phyloP scores from a whole-genome alignment of 306 rosid species.

The Geum urbanum region DNA sequence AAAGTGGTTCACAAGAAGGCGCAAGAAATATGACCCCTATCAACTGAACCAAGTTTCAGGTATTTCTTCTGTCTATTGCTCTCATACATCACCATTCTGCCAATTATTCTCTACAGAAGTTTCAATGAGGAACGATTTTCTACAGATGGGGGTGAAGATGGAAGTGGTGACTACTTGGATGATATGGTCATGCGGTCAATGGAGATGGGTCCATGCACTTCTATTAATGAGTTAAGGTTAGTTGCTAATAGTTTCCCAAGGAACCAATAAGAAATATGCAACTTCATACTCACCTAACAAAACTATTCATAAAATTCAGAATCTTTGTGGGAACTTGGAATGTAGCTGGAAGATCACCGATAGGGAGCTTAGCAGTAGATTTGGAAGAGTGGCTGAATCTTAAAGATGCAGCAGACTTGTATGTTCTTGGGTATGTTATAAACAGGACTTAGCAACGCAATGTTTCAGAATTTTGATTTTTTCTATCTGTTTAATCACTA shows the following conservation, averaged over 20 bases:
- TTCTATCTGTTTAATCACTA: neutral
- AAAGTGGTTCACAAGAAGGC: constrained; percentile 51
- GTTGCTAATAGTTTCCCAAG: constrained; percentile 7
- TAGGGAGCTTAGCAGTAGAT: constrained; percentile 78
- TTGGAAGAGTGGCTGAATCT: constrained; percentile 85
- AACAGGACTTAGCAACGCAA: neutral
- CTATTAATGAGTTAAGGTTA: constrained; percentile 64
- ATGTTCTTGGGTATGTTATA: constrained; percentile 80
- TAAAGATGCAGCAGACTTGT: constrained; percentile 77
- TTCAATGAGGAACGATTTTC: neutral
- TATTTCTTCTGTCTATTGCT: constrained; percentile 19
- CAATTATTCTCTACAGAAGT: neutral
- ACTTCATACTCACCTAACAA: constrained; percentile 2
- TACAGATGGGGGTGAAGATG: constrained; percentile 53
- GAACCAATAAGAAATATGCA: neutral
- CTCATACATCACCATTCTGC: neutral
- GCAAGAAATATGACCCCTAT: constrained; percentile 38
- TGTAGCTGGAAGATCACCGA: constrained; percentile 80
- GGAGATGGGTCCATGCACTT: constrained; percentile 62
- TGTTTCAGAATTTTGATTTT: neutral
- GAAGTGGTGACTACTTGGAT: constrained; percentile 34
- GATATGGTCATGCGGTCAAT: constrained; percentile 39
- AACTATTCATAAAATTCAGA: constrained; percentile 31
- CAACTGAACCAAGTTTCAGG: constrained; percentile 51
- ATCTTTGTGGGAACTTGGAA: constrained; percentile 94